These are phyloP conservation scores for Metschnikowia dekortorum DNA, from an alignment of 805 yeast genomes.

Conservation along the genomic window DNA sequence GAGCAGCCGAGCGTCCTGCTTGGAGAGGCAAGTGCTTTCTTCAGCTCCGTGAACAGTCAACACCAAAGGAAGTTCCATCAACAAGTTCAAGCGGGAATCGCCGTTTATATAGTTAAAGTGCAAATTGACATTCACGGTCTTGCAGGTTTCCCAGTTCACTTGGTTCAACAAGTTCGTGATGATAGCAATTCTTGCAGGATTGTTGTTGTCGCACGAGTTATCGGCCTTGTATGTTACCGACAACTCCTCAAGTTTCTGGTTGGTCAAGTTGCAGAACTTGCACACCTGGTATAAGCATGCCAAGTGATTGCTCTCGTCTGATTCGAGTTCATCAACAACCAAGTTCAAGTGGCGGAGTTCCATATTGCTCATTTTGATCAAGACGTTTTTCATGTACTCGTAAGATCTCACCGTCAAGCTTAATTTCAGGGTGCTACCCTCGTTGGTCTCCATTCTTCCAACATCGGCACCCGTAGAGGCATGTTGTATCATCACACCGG, in stretches of 20 bases:
- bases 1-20: slow-evolving; percentile 4
- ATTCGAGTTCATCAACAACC: slow-evolving; percentile 6
- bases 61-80: slow-evolving; percentile 13
- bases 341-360: slow-evolving; percentile 10
- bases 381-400: slow-evolving; percentile 1
- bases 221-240: slow-evolving; percentile 12
- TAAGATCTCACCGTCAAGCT: slow-evolving; percentile 3
- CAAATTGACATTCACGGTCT: slow-evolving; percentile 7
- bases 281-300: slow-evolving; percentile 7
- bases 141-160: slow-evolving; percentile 13
- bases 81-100: slow-evolving; percentile 11
- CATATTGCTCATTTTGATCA: slow-evolving; percentile 3
- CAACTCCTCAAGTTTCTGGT: slow-evolving; percentile 4
- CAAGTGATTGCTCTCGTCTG: slow-evolving; percentile 5
- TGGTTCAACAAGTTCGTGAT: slow-evolving; percentile 11
- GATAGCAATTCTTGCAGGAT: slow-evolving; percentile 12
- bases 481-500: slow-evolving; percentile 3
- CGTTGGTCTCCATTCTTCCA: slow-evolving; percentile 2
- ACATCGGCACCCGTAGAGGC: background rate
- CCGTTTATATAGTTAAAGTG: slow-evolving; percentile 9
- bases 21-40: background rate
- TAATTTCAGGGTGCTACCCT: background rate
- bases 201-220: slow-evolving; percentile 8
- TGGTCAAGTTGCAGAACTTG: slow-evolving; percentile 5
- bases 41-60: slow-evolving; percentile 8